Percentiles rank a stretch among this genome's conserved stretches.
These are phyloP conservation scores for Phytophthora tentaculata DNA, from an alignment of 352 stramenopile genomes.

Conservation along the genomic window DNA sequence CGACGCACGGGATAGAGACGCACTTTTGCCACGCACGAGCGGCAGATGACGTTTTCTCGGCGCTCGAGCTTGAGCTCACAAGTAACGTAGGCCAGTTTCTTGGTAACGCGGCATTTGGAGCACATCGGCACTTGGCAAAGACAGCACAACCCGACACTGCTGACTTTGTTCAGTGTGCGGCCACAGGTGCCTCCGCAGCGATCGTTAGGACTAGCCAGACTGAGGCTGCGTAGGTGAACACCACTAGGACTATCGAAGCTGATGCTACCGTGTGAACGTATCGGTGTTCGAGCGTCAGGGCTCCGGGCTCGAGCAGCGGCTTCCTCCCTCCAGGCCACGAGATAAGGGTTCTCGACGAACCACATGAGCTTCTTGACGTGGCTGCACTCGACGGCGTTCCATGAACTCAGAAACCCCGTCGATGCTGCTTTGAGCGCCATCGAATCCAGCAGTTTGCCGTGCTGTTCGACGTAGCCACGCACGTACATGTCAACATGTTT, in stretches of 20 bases:
- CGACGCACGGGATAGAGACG: constrained; percentile 28
- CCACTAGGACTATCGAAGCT: constrained; percentile 19
- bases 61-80: constrained; percentile 37
- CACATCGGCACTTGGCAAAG: constrained; percentile 47
- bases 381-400: constrained; percentile 52
- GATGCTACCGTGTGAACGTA: constrained; percentile 11
- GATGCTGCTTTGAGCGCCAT: constrained; percentile 48
- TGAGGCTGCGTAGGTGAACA: constrained; percentile 31
- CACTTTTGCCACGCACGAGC: constrained; percentile 39
- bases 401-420: constrained; percentile 53
- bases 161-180: constrained; percentile 41
- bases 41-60: constrained; percentile 40
- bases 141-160: constrained; percentile 36
- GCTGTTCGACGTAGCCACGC: constrained; percentile 46
- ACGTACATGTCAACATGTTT: constrained; percentile 48
- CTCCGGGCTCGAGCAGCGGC: constrained; percentile 20
- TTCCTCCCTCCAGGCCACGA: constrained; percentile 31
- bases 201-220: constrained; percentile 17
- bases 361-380: constrained; percentile 63
- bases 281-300: constrained; percentile 3
- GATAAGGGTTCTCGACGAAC: constrained; percentile 41
- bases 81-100: constrained; percentile 44
- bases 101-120: constrained; percentile 44
- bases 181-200: constrained; percentile 38
- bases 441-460: constrained; percentile 47